Percentiles rank a stretch among this genome's conserved stretches.
Evolutionary conservation across 208 protist genomes (phyloP).

Genomic region (Trichomonas gallinae): DNA sequence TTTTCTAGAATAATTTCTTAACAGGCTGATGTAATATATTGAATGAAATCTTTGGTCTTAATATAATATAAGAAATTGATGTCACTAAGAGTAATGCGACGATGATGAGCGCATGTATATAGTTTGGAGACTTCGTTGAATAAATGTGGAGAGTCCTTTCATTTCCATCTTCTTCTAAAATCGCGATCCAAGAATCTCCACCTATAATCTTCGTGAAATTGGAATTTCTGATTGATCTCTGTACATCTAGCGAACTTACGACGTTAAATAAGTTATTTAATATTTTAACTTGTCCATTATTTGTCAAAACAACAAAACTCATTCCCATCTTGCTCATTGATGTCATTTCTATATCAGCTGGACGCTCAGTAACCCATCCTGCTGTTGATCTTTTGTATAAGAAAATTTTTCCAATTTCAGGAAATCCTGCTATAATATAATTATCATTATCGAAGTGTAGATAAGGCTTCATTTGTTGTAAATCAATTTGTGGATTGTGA

Average conservation of each 20-base stretch:
- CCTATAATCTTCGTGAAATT: background rate
- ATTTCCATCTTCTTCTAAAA: background rate
- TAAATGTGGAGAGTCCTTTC: background rate
- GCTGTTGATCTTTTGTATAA: background rate
- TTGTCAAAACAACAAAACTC: background rate
- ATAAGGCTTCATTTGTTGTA: background rate
- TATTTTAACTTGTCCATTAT: background rate
- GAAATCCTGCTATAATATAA: background rate
- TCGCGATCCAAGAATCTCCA: background rate
- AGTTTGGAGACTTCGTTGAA: background rate
- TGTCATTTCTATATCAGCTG: background rate
- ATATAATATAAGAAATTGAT: background rate
- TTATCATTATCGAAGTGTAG: background rate
- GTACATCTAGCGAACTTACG: background rate
- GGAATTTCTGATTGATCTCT: background rate
- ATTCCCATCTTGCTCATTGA: background rate
- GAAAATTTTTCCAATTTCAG: background rate
- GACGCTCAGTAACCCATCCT: background rate
- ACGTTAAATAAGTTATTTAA: background rate
- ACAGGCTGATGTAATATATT: background rate
- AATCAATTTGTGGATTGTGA: background rate
- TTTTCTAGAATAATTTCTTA: background rate
- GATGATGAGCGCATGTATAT: background rate
- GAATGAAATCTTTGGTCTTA: background rate
- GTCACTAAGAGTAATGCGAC: background rate